Evolutionary conservation across 352 stramenopile species (phyloP), one percentile per base, ranked within the genome.

Genomic region (Phytophthora pseudosyringae): DNA sequence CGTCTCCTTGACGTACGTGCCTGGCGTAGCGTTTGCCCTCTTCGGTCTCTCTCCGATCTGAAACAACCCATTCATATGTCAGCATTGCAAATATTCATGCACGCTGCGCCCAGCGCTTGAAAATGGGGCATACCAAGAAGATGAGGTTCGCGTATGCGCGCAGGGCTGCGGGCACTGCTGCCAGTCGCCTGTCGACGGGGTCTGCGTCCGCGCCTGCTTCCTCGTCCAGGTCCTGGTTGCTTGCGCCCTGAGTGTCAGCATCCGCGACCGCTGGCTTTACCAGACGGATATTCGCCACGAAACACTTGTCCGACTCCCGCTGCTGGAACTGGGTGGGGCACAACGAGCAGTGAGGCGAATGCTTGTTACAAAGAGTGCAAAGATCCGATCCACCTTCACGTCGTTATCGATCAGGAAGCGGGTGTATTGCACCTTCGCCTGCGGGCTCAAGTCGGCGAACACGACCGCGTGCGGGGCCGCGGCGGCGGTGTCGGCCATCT

Each of bases 391-490:
- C 36, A 90, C 84, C 70, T 88, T 73, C 10, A 90, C 71, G 26
- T 89, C 59, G 54, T 89, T 73, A 33, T 90, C 80, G 1, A 93
- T 60, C 33, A 93, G 64, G 25, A 93, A 90, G 13, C 76, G 80
- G 12, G 84, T 86, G 72, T 93, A 93, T 16, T 83, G 73, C 32
- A 82, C 76, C 57, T 78, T 79, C 16, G 76, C 74, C 15, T 70
- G 60, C 0, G 84, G 84, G 18, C 67, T 91, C 25, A 93, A 67
- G 55, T 93, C 84, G 6, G 69, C 64, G 57, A 89, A 90, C 16
- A 91, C 73, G 18, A 93, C 73, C 12, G 90, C 72, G 28, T 87
- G 75, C 58, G 53, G 54, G 47, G 43, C 62, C 50, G 64, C 35
- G 25, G 40, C 56, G 47, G 55, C 36, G 40, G 40, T 49, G 47